Evolutionary conservation across 495 filamentous ascomycete genomes (phyloP), one percentile per base, ranked within the genome.

Genomic region (Daldinia decipiens): DNA sequence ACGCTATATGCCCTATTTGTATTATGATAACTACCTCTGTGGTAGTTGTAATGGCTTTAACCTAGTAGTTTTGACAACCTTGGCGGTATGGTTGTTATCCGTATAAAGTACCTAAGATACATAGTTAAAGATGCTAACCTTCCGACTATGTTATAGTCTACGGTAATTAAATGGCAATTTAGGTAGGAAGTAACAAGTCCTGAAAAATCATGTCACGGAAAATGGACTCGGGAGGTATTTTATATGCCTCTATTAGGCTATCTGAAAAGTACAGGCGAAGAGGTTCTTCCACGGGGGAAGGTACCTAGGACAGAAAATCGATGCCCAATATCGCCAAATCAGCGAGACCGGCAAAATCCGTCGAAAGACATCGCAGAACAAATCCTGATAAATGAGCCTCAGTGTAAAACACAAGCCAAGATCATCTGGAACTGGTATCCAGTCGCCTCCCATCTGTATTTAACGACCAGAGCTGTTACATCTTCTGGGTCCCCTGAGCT

Each of bases 251-350:
- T 67, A 55, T 64, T 65, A 52, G 53, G 19, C 45, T 70, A 70
- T 59, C 55, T 59, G 61, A 24, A 55, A n/a, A 54, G 24, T 70
- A 70, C 60, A 70, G 45, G 55, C 29, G 19, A 55, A 53, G 36
- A 31, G 19, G 53, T 11, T 39, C 38, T 55, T 31, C 31, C 58
- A 12, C 29, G 15, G 5, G 6, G 32, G n/a, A 51, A 39, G 34
- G 45, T 13, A 61, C 53, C 52, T 27, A 52, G 29, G 59, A 63
- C 54, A 12, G 36, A 24, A 47, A 47, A 47, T 38, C 38, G 32
- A 39, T 19, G 63, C 55, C 54, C 40, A 52, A 39, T 59, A 66
- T 24, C 21, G 54, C 17, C 55, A 58, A 39, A 36, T 58, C 62
- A 17, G 29, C 52, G 17, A 39, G 8, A 43, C 19, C 21, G 51